Evolutionary conservation across 2,329 filamentous ascomycete genomes (phyloP).

Genomic region (Botryotinia narcissicola): DNA sequence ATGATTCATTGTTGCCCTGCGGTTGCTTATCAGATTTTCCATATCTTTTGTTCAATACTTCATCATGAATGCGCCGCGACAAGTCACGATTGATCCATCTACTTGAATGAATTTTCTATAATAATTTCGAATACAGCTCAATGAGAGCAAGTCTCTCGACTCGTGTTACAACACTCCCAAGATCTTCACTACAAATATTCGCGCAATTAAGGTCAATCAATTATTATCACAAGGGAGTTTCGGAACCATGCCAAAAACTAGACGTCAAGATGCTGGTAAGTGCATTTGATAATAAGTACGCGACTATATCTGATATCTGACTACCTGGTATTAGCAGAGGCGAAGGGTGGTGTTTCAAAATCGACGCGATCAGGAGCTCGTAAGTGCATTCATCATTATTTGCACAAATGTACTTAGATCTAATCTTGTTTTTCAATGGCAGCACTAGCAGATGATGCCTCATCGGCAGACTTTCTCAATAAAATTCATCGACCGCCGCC

Average conservation of each 20-base stretch:
- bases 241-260: background rate
- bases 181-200: background rate
- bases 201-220: background rate
- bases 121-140: background rate
- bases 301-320: background rate
- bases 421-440: background rate
- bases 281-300: background rate
- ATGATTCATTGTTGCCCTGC: background rate
- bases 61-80: background rate
- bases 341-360: too few relatives aligned
- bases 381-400: background rate
- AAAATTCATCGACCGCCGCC: background rate
- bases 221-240: background rate
- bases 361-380: background rate
- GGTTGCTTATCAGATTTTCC: conserved; percentile 1
- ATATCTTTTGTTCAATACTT: conserved; percentile 1
- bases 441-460: background rate
- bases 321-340: background rate
- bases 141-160: background rate
- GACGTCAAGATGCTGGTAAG: background rate
- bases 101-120: too few relatives aligned
- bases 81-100: background rate
- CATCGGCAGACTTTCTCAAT: background rate
- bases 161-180: background rate
- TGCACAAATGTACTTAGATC: background rate